A percentile compares a stretch with the other conserved stretches of the same genome.
Conservation (phyloP, 1,284 basidiomycete genomes). For the Thelephora terrestris region DNA sequence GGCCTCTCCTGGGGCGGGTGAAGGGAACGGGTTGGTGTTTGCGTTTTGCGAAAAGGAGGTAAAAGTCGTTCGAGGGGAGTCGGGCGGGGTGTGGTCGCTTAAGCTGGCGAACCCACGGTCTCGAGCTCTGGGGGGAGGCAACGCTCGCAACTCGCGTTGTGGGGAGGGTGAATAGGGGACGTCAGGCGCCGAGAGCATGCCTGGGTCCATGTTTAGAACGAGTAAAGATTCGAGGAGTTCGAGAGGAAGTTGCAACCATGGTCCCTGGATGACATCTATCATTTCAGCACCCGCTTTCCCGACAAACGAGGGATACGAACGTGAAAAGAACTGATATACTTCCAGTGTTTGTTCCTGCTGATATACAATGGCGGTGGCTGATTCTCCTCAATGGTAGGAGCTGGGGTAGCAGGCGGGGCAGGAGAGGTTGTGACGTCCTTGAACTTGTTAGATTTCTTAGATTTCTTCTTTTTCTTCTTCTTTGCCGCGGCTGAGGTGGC, state of each 20-base stretch:
- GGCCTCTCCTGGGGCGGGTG: conserved; percentile 46
- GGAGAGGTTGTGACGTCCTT: conserved; percentile 26
- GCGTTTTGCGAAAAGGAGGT: conserved; percentile 23
- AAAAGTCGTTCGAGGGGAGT: conserved; percentile 36
- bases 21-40: conserved; percentile 34
- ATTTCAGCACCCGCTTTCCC: background rate
- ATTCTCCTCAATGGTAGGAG: conserved; percentile 19
- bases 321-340: conserved; percentile 80
- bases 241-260: conserved; percentile 77
- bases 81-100: conserved; percentile 42
- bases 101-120: conserved; percentile 32
- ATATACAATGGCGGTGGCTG: conserved; percentile 61
- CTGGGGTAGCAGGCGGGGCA: conserved; percentile 17
- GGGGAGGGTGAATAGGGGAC: conserved; percentile 12
- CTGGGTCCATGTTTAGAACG: conserved; percentile 62
- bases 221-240: conserved; percentile 75
- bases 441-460: conserved; percentile 42
- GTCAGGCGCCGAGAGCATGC: conserved; percentile 36
- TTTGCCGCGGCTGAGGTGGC: conserved; percentile 28
- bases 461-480: conserved; percentile 69
- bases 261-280: conserved; percentile 41
- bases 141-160: background rate
- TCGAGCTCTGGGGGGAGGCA: conserved; percentile 21
- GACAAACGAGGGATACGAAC: conserved; percentile 30
- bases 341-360: conserved; percentile 81